Percentiles rank a stretch among this genome's conserved stretches.
Conservation (phyloP, 2,329 filamentous ascomycete species). For the Fusarium hainanense region DNA sequence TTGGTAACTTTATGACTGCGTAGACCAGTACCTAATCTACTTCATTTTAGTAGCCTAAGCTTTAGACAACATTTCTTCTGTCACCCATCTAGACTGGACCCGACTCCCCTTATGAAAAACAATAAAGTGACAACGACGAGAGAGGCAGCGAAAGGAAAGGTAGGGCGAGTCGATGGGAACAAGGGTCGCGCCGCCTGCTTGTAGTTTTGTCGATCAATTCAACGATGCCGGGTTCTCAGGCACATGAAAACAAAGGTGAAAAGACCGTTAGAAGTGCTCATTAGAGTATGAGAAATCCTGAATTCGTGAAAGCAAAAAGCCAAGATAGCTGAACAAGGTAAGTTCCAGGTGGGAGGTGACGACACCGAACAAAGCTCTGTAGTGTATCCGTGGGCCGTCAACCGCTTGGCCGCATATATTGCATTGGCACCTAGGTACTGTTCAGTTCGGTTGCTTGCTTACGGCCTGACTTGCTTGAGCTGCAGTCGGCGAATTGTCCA, state of each 20-base stretch:
- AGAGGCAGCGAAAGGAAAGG: constrained; percentile 13
- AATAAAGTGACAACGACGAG: constrained; percentile 28
- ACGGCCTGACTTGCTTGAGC: not conserved
- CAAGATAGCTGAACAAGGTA: constrained; percentile 32
- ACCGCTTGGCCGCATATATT: constrained; percentile 21
- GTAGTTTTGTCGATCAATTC: constrained; percentile 20
- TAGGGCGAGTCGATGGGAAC: constrained; percentile 26
- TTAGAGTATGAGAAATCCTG: constrained; percentile 8
- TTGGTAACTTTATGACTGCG: too few species aligned
- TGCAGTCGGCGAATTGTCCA: not conserved
- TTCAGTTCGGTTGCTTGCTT: constrained; percentile 10
- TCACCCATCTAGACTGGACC: too few species aligned
- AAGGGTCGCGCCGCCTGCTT: constrained; percentile 16
- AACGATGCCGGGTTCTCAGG: constrained; percentile 3
- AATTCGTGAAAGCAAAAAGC: constrained; percentile 21
- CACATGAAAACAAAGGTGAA: constrained; percentile 7
- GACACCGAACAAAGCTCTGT: constrained; percentile 16
- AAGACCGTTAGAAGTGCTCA: constrained; percentile 21
- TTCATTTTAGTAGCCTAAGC: too few species aligned
- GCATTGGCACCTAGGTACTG: not conserved
- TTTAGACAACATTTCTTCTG: too few species aligned
- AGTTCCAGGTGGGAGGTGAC: constrained; percentile 22
- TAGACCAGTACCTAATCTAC: too few species aligned
- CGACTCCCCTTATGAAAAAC: constrained; percentile 15
- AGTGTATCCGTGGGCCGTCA: constrained; percentile 4